Percentiles rank a stretch among this genome's conserved stretches.
phyloP scores from a whole-genome alignment of 2,329 filamentous ascomycete genomes.

The Diaporthe citriasiana region DNA sequence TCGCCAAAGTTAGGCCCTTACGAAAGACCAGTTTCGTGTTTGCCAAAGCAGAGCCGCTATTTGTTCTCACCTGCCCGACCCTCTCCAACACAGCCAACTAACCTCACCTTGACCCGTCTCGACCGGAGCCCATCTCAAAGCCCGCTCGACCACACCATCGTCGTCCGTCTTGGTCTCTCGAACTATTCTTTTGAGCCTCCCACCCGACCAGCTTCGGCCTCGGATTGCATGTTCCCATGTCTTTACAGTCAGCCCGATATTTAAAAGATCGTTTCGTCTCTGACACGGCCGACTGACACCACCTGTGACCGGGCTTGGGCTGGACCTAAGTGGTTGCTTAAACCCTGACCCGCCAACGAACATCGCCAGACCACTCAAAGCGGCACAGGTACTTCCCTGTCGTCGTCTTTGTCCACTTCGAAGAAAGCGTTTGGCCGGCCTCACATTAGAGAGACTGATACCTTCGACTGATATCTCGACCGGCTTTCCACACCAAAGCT shows the following conservation, averaged over 20 bases:
- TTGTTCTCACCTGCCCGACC: slow-evolving; percentile 13
- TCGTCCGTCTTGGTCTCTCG: slow-evolving; percentile 8
- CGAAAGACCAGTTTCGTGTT: slow-evolving; percentile 41
- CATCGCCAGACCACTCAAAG: slow-evolving; percentile 29
- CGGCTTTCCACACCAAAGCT: background rate
- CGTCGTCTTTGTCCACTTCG: slow-evolving; percentile 42
- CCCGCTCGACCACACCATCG: slow-evolving; percentile 35
- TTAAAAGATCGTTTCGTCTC: slow-evolving; percentile 49
- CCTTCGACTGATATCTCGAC: slow-evolving; percentile 26
- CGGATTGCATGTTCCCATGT: slow-evolving; percentile 50
- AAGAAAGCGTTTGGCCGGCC: slow-evolving; percentile 9
- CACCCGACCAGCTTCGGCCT: slow-evolving; percentile 1
- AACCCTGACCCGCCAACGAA: slow-evolving; percentile 30
- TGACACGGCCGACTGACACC: slow-evolving; percentile 54
- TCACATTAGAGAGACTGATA: slow-evolving; percentile 10
- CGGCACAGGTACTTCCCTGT: slow-evolving; percentile 30
- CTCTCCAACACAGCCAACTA: slow-evolving; percentile 33
- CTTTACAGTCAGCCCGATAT: slow-evolving; percentile 47
- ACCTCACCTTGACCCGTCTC: slow-evolving; percentile 40
- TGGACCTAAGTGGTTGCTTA: slow-evolving; percentile 37
- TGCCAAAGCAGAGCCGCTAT: slow-evolving; percentile 17
- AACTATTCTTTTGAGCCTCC: slow-evolving; percentile 17
- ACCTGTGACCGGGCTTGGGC: slow-evolving; percentile 38
- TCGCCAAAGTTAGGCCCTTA: slow-evolving; percentile 35
- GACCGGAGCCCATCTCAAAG: slow-evolving; percentile 38